Conservation (phyloP, 2,329 filamentous ascomycete species). For the Colletotrichum sp. region DNA sequence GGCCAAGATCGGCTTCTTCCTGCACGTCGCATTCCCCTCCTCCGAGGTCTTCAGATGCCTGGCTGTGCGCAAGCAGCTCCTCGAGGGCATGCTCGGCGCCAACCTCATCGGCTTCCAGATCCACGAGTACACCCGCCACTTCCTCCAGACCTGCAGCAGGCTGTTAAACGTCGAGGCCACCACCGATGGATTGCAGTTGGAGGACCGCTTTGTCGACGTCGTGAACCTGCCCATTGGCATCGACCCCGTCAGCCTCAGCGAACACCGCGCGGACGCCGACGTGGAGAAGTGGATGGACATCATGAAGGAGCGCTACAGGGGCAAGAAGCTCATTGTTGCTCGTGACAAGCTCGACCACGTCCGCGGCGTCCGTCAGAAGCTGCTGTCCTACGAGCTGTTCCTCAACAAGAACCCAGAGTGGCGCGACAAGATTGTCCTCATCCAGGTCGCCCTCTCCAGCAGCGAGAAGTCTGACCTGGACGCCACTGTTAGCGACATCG, state of each 20-base stretch:
- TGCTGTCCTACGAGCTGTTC: conserved; percentile 91
- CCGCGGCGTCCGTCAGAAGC: conserved; percentile 90
- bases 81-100: conserved; percentile 91
- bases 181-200: conserved; percentile 84
- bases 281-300: conserved; percentile 81
- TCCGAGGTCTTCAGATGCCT: conserved; percentile 96
- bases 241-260: conserved; percentile 76
- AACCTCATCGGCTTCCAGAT: conserved; percentile 95
- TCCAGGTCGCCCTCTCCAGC: conserved; percentile 91
- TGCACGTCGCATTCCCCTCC: conserved; percentile 94
- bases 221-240: conserved; percentile 88
- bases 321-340: conserved; percentile 89
- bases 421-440: conserved; percentile 85
- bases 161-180: conserved; percentile 90
- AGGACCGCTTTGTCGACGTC: conserved; percentile 93
- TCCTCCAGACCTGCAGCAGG: conserved; percentile 93
- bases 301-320: conserved; percentile 83
- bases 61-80: conserved; percentile 82
- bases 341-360: conserved; percentile 95
- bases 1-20: conserved; percentile 94
- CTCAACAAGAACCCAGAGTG: conserved; percentile 92
- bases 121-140: conserved; percentile 90
- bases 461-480: conserved; percentile 89
- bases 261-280: conserved; percentile 73
- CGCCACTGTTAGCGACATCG: conserved; percentile 89